Evolutionary conservation across 108 stramenopile genomes (phyloP), one percentile per base, ranked within the genome.

Genomic region (Cyclotella sp.): DNA sequence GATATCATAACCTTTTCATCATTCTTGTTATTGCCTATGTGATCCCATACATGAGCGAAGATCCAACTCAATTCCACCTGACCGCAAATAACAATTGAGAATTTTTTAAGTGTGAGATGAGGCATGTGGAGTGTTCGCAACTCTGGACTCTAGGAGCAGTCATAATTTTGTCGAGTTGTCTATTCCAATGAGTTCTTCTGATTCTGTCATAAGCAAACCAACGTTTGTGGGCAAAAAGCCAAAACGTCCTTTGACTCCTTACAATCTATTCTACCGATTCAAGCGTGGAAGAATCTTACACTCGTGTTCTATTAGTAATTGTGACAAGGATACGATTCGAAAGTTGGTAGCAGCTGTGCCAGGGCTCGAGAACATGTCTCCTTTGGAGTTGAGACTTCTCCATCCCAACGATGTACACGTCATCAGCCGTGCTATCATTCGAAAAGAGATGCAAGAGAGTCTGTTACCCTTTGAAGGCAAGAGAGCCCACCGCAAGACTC

Each of bases 241-340:
- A 3, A 72, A 72, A 40, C 57, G 71, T 16, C 71, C 71, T 1
- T 16, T 72, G 59, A 59, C 71, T 18, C 57, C 71, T 0, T 72
- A 59, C 71, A 72, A 72, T 60, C 71, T 72, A 16, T 72, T 72
- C 58, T 72, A 60, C 59, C 55, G 71, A 0, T 72, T 47, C 71
- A 72, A 72, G 43, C 71, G 71, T 16, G 27, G 41, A 16, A 44
- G 16, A 27, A 45, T 72, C 3, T 11, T 72, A 18, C n/a, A 61
- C 3, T 21, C 24, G 15, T 28, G 30, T 2, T 68, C 67, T 13
- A 12, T 28, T 14, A n/a, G 57, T 39, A 24, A 12, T 34, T 7
- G 51, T 19, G 71, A 72, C 18, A 61, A 30, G 59, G 57, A 53
- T 22, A 43, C 10, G 24, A 59, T 72, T 19, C 41, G 5, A 0